Conservation (phyloP, 768 basidiomycete genomes). For the Auriscalpium vulgare region DNA sequence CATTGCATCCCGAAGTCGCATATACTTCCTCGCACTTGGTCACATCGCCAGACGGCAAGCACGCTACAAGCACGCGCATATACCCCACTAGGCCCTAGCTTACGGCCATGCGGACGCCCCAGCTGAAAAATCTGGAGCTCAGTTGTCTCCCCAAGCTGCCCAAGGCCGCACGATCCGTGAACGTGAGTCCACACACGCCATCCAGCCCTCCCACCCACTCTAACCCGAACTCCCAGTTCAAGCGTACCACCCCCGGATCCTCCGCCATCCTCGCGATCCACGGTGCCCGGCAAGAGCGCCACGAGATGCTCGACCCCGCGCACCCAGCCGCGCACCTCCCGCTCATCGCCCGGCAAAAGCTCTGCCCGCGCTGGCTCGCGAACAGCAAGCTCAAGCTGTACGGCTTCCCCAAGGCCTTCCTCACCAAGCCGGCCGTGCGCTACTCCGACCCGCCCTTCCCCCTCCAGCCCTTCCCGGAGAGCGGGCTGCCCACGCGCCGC, state of each 20-base stretch:
- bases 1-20: too few species aligned
- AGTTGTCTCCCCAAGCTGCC: neutral
- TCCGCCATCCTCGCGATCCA: neutral
- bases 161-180: conserved; percentile 2
- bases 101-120: too few species aligned
- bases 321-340: conserved; percentile 3
- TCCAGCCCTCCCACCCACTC: neutral
- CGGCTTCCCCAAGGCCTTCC: conserved; percentile 10
- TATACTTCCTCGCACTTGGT: too few species aligned
- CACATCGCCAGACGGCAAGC: too few species aligned
- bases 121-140: conserved; percentile 10
- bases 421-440: neutral
- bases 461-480: conserved; percentile 2
- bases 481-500: neutral
- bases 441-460: neutral
- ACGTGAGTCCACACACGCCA: neutral
- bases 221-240: conserved; percentile 1
- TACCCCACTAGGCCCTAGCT: too few species aligned
- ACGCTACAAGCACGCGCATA: too few species aligned
- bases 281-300: neutral
- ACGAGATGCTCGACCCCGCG: neutral
- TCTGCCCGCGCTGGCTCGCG: conserved; percentile 1
- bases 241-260: conserved; percentile 6
- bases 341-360: neutral
- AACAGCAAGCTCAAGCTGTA: neutral